These are phyloP conservation scores for Ilex asprella DNA, from an alignment of 257 asterid genomes.

Conservation along the genomic window DNA sequence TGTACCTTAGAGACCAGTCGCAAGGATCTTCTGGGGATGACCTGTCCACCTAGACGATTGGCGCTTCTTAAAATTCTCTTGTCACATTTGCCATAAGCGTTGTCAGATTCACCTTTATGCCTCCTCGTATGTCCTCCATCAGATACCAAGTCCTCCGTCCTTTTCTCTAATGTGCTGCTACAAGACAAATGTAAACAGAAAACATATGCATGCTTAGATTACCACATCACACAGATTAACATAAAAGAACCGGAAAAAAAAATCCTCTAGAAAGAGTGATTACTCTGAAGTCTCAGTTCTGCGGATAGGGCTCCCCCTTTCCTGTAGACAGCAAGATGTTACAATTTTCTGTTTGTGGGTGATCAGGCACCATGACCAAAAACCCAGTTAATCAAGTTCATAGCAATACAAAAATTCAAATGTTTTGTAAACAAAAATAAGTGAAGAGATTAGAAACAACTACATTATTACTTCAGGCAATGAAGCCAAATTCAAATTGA, in stretches of 20 bases:
- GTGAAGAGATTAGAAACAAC: too few species aligned
- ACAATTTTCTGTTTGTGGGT: not conserved
- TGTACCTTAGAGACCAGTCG: conserved; percentile 17
- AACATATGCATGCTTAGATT: not conserved
- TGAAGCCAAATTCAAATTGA: too few species aligned
- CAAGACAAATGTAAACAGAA: conserved; percentile 3
- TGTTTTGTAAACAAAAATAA: too few species aligned
- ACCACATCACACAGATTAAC: not conserved
- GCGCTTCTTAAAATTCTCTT: conserved; percentile 25
- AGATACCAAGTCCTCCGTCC: not conserved
- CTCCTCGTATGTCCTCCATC: conserved; percentile 15
- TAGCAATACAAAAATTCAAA: too few species aligned
- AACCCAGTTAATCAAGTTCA: too few species aligned
- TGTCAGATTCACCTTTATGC: conserved; percentile 4
- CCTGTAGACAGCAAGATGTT: conserved; percentile 7
- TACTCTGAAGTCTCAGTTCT: conserved; percentile 13
- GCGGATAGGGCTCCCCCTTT: not conserved
- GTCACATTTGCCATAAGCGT: conserved; percentile 3
- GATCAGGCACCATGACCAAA: too few species aligned
- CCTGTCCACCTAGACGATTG: conserved; percentile 1
- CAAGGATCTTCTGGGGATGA: conserved; percentile 15
- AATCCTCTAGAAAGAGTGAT: conserved; percentile 3
- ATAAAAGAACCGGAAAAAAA: conserved; percentile 1
- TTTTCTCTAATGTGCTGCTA: conserved; percentile 8
- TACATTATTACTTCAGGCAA: too few species aligned